Evolutionary conservation across 2,329 filamentous ascomycete genomes (phyloP).

Genomic region (Cladophialophora chaetospira): DNA sequence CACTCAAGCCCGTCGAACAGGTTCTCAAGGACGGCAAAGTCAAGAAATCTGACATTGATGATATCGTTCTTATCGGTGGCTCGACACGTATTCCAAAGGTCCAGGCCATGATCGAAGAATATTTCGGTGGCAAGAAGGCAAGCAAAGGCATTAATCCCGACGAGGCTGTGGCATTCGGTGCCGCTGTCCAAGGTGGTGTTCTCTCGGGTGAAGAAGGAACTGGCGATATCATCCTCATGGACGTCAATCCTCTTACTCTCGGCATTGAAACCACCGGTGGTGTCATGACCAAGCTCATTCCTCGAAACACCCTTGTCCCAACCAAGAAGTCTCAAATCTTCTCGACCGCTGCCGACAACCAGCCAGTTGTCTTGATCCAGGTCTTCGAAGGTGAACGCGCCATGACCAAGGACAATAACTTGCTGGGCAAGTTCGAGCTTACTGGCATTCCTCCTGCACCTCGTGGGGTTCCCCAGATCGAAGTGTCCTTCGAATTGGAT

Average conservation of each 20-base stretch:
- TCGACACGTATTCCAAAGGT: constrained; percentile 99
- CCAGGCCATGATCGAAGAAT: constrained; percentile 90
- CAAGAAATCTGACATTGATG: constrained; percentile 91
- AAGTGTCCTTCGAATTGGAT: constrained; percentile 96
- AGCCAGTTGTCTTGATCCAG: constrained; percentile 92
- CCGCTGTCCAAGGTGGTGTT: constrained; percentile 95
- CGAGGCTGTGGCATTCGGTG: constrained; percentile 97
- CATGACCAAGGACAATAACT: constrained; percentile 96
- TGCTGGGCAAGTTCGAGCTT: constrained; percentile 97
- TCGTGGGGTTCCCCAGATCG: constrained; percentile 95
- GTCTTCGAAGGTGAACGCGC: constrained; percentile 91
- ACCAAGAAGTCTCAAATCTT: constrained; percentile 98
- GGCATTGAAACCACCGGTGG: constrained; percentile 97
- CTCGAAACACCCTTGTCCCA: constrained; percentile 90
- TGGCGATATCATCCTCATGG: constrained; percentile 85
- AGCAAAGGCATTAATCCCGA: constrained; percentile 99
- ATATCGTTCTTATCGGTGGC: constrained; percentile 97
- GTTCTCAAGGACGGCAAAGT: constrained; percentile 98
- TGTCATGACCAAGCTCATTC: constrained; percentile 96
- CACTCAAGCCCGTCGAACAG: constrained; percentile 97
- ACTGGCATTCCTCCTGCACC: constrained; percentile 93
- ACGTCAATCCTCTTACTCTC: constrained; percentile 93
- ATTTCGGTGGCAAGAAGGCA: constrained; percentile 92
- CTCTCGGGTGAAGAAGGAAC: constrained; percentile 84
- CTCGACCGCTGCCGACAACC: constrained; percentile 95